Base-by-base conservation (phyloP, 768 basidiomycete species). In the Exidia glandulosa region DNA sequence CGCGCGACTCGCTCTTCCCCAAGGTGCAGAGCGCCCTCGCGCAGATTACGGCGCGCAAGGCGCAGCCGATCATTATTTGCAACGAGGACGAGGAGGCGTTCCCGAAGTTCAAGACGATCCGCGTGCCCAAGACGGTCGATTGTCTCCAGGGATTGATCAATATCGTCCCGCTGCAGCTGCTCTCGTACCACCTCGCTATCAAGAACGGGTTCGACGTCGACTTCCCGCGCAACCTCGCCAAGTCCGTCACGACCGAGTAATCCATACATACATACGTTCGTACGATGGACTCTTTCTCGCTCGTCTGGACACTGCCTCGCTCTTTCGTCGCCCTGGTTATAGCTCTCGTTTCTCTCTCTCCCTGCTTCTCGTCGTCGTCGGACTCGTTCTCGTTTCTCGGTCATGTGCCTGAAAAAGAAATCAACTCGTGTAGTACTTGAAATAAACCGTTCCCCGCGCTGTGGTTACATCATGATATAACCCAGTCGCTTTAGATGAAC, bases 31-130 rank as follows among this genome's bases (percentile, higher is more conserved):
- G 87, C 7, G 96, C 96, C 37, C 91, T 96, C 66, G 76, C 93
- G 30, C 96, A 99, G 75, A 95, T 99, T 73, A 95, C 93, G 3
- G 95, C 96, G 50, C 88, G 96, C 72, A 95, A 94, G 74, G 96
- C 94, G 56, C 87, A 90, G 63, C 90, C 90, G 58, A 90, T 99
- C 72, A 87, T 99, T 63, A 81, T 98, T 64, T 96, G 94, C 76
- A 93, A 96, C 70, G 93, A 96, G 60, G 88, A 85, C 59, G 96
- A 84, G 19, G 79, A 84, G 19, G 83, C 80, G 32, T 86, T 97
- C 69, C 78, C 85, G 57, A 76, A 80, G 50, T 70, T 67, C 63
- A 87, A 89, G 79, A 90, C 93, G 33, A 92, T 99, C 72, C 89
- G 95, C 19, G 91, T 98, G 7, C 96, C 95, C 58, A 83, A 83